These are phyloP conservation scores for Sicyos edulis DNA, from an alignment of 306 rosid genomes.

Conservation along the genomic window DNA sequence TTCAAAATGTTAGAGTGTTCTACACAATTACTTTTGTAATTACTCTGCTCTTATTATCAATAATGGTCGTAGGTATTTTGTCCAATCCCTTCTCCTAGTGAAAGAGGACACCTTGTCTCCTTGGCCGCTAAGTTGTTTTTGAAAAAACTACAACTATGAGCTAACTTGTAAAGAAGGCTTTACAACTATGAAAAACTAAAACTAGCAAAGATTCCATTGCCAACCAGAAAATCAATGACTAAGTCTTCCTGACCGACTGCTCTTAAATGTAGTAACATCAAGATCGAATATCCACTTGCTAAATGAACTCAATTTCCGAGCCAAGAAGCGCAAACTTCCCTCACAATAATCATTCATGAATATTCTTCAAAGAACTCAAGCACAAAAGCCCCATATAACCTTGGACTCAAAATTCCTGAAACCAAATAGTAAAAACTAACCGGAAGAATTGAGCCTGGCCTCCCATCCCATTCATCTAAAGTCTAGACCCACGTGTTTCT, in stretches of 20 bases:
- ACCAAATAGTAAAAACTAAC: background rate
- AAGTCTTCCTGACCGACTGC: background rate
- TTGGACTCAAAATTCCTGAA: background rate
- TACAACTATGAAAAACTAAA: background rate
- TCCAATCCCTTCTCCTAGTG: background rate
- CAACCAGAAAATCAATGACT: background rate
- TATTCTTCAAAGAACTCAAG: background rate
- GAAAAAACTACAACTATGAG: too few species aligned
- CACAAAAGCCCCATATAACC: background rate
- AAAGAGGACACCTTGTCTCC: background rate
- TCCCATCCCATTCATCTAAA: slow-evolving; percentile 5
- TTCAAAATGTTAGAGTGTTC: background rate
- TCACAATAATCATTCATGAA: background rate
- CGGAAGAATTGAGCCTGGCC: slow-evolving; percentile 1
- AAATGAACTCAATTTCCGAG: background rate
- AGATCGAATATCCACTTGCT: background rate
- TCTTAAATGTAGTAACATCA: background rate
- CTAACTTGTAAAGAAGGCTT: background rate
- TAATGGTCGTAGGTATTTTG: background rate
- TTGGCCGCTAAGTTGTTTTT: slow-evolving; percentile 10
- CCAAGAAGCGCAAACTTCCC: slow-evolving; percentile 1
- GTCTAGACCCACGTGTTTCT: background rate
- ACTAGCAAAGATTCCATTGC: background rate
- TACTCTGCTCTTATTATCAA: background rate
- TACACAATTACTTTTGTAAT: background rate